Conservation (phyloP, 179 eudicot genomes). For the Corrigiola litoralis region DNA sequence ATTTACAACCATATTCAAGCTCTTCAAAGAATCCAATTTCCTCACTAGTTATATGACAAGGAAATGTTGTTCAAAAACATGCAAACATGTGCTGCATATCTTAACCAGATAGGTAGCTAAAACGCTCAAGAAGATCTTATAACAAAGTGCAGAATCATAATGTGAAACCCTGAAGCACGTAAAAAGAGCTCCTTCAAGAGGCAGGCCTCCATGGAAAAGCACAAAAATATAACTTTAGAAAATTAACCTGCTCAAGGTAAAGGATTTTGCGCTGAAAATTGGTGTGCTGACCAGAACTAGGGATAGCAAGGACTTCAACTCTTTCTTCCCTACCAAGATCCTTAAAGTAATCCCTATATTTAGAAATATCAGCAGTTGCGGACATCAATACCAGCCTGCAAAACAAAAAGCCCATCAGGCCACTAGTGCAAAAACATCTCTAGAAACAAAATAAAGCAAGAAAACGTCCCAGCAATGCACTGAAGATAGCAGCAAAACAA, state of each 20-base stretch:
- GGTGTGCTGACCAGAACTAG: constrained; percentile 54
- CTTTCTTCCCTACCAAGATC: constrained; percentile 89
- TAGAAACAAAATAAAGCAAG: background rate
- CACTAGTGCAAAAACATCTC: background rate
- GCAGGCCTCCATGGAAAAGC: background rate
- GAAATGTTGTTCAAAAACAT: background rate
- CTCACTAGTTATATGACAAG: background rate
- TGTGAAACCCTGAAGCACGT: background rate
- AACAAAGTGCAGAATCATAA: constrained; percentile 1
- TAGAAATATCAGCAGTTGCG: constrained; percentile 85
- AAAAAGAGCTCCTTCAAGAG: background rate
- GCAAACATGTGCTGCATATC: background rate
- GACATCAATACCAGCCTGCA: constrained; percentile 96
- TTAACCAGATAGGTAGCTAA: background rate
- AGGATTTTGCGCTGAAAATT: constrained; percentile 58
- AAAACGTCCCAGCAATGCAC: background rate
- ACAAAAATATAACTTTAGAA: background rate
- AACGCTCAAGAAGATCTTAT: background rate
- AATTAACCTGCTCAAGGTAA: constrained; percentile 82
- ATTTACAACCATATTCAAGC: too few relatives aligned
- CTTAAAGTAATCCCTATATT: constrained; percentile 78
- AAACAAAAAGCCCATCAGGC: constrained; percentile 13
- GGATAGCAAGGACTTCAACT: constrained; percentile 87
- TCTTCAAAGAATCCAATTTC: too few relatives aligned
- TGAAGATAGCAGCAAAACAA: background rate